Evolutionary conservation across 2,329 filamentous ascomycete genomes (phyloP).

Genomic region (Acrocalymma vagum): DNA sequence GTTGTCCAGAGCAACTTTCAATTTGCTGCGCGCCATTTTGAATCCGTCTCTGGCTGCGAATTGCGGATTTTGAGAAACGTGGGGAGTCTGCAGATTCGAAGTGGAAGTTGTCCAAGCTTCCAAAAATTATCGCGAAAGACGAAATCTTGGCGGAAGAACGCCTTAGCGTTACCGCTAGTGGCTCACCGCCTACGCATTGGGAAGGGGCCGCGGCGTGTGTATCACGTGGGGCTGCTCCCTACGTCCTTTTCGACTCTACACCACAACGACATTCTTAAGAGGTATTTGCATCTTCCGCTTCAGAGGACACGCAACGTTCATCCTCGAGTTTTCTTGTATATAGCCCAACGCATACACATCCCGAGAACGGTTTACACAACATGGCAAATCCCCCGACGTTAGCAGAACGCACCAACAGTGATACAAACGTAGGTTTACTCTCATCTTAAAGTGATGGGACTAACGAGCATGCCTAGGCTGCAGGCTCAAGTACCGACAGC

Average conservation of each 20-base stretch:
- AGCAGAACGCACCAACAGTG: slow-evolving; percentile 31
- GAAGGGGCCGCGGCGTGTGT: slow-evolving; percentile 32
- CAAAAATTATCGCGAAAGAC: slow-evolving; percentile 34
- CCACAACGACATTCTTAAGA: no score
- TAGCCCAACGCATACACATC: no score
- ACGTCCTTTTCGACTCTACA: no score
- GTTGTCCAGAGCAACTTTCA: slow-evolving; percentile 66
- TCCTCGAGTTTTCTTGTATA: neutral
- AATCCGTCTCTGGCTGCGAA: slow-evolving; percentile 53
- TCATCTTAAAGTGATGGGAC: slow-evolving; percentile 1
- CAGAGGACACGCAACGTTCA: no score
- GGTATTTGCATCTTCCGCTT: no score
- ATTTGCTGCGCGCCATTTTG: slow-evolving; percentile 59
- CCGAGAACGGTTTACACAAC: neutral
- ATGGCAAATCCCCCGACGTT: slow-evolving; percentile 32
- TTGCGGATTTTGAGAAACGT: neutral
- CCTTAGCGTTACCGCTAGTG: slow-evolving; percentile 33
- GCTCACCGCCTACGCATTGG: slow-evolving; percentile 37
- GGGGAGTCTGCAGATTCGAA: slow-evolving; percentile 6
- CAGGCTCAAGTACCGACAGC: slow-evolving; percentile 32
- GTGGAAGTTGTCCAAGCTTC: slow-evolving; percentile 26
- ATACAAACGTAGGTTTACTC: slow-evolving; percentile 23
- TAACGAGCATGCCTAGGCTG: slow-evolving; percentile 16
- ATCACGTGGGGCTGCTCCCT: slow-evolving; percentile 29
- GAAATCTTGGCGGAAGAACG: slow-evolving; percentile 48